Evolutionary conservation across 2,329 filamentous ascomycete species (phyloP).

Genomic region (Gaeumannomyces sp.): DNA sequence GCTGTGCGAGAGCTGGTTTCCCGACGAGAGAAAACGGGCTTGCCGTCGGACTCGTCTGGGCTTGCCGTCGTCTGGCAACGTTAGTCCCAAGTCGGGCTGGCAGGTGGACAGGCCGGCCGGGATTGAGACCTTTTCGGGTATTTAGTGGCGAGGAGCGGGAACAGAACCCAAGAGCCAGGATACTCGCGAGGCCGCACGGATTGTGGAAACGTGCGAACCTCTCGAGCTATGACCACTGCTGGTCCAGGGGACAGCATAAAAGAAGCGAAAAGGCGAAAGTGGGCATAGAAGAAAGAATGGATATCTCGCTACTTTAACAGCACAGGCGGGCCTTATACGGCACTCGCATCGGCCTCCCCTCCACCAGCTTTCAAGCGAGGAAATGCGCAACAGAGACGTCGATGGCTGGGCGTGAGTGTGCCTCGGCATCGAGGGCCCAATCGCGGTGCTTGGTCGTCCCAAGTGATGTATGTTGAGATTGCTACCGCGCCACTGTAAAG

Average conservation of each 20-base stretch:
- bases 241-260: background rate
- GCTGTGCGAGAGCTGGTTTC: background rate
- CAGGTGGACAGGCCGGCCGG: no score
- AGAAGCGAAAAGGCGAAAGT: background rate
- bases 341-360: no score
- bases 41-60: background rate
- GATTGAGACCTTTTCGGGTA: background rate
- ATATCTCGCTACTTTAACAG: background rate
- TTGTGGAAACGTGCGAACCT: background rate
- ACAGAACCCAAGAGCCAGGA: no score
- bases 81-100: background rate
- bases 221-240: background rate
- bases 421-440: conserved; percentile 7
- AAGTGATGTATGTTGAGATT: background rate
- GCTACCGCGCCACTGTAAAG: background rate
- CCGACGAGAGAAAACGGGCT: background rate
- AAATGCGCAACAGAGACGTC: background rate
- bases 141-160: background rate
- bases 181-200: background rate
- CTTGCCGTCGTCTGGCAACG: background rate
- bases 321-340: background rate
- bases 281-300: background rate
- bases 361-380: background rate
- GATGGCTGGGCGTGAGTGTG: background rate
- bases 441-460: conserved; percentile 1